phyloP scores from a whole-genome alignment of 805 yeast genomes.

The Cyberlindnera samutprakarnensis region DNA sequence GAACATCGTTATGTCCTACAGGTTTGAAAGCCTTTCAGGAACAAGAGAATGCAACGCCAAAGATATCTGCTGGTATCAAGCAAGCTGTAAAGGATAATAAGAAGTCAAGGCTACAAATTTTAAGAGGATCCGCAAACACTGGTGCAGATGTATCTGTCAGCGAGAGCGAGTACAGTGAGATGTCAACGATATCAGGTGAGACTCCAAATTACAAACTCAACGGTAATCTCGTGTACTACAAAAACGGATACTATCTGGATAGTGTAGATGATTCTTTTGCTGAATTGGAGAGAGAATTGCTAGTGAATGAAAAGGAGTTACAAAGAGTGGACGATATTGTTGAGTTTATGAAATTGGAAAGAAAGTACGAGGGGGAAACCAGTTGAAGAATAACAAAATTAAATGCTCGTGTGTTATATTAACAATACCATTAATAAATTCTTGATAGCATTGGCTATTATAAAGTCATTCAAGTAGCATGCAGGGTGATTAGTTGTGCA shows the following conservation, averaged over 20 bases:
- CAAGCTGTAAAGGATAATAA: constrained; percentile 20
- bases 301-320: constrained; percentile 17
- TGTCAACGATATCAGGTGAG: constrained; percentile 18
- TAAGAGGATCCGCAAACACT: constrained; percentile 8
- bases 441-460: no score
- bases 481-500: no score
- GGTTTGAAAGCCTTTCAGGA: neutral
- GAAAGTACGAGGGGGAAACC: constrained; percentile 9
- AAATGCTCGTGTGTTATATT: no score
- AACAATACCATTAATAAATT: no score
- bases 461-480: no score
- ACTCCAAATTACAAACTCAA: constrained; percentile 21
- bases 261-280: constrained; percentile 16
- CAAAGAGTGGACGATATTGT: constrained; percentile 13
- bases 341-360: constrained; percentile 19
- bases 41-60: constrained; percentile 13
- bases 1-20: constrained; percentile 1
- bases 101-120: constrained; percentile 16
- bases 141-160: constrained; percentile 8
- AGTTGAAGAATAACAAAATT: no score
- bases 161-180: constrained; percentile 22
- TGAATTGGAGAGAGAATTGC: constrained; percentile 15
- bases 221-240: constrained; percentile 18
- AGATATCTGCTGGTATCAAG: constrained; percentile 20
- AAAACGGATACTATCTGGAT: constrained; percentile 21